Conservation (phyloP, 2,329 filamentous ascomycete species). For the Aspergillus vadensis region DNA sequence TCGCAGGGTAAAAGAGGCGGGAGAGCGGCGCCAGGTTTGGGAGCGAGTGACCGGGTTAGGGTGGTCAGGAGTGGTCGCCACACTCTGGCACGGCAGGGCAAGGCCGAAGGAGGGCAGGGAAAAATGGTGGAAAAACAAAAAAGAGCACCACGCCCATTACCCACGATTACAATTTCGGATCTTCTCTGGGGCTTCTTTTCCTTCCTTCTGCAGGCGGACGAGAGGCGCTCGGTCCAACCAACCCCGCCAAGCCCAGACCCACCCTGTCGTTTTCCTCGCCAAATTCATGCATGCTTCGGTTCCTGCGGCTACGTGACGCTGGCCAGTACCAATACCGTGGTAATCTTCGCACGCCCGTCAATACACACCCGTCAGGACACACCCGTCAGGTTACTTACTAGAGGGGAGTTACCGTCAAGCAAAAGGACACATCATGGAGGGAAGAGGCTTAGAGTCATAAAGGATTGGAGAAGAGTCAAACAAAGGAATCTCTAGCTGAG, state of each 20-base stretch:
- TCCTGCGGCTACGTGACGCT: conserved; percentile 29
- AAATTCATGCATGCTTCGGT: conserved; percentile 25
- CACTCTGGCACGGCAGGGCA: conserved; percentile 12
- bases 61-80: conserved; percentile 20
- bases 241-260: conserved; percentile 22
- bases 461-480: background rate
- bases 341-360: background rate
- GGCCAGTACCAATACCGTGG: conserved; percentile 5
- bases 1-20: conserved; percentile 16
- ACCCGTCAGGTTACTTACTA: background rate
- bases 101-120: conserved; percentile 1
- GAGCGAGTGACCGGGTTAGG: conserved; percentile 1
- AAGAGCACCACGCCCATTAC: conserved; percentile 1
- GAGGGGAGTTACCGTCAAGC: background rate
- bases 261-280: conserved; percentile 19
- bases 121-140: conserved; percentile 5
- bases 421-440: background rate
- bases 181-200: conserved; percentile 26
- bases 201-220: conserved; percentile 21
- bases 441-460: background rate
- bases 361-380: background rate
- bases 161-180: conserved; percentile 16
- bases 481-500: background rate
- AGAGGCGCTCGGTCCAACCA: conserved; percentile 28
- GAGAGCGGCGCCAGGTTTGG: conserved; percentile 21